Conservation (phyloP, 75 land plant genomes). For the Pseudotsuga menziesii region DNA sequence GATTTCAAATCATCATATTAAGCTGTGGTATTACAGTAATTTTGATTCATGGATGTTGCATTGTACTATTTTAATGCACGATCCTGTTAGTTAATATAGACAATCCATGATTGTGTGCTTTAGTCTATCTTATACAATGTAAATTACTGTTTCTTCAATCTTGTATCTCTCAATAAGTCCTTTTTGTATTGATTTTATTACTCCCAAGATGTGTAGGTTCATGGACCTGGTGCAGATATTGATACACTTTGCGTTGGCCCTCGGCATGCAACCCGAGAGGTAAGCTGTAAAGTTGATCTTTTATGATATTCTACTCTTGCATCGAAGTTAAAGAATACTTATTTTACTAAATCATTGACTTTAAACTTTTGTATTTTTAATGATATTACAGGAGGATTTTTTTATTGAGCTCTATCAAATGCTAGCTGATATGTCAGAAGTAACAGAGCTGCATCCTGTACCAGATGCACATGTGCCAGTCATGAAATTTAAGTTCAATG, state of each 20-base stretch:
- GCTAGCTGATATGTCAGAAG: constrained; percentile 83
- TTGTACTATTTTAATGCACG: neutral
- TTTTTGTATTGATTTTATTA: neutral
- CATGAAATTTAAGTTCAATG: constrained; percentile 85
- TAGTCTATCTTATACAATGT: neutral
- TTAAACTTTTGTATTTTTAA: neutral
- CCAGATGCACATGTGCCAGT: constrained; percentile 99
- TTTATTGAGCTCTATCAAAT: constrained; percentile 76
- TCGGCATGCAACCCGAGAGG: constrained; percentile 86
- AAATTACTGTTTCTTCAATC: neutral
- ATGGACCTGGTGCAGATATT: constrained; percentile 97
- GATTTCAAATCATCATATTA: neutral
- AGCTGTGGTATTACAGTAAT: neutral
- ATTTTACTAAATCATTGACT: too few relatives aligned
- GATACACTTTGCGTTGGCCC: constrained; percentile 98
- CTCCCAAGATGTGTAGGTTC: constrained; percentile 46
- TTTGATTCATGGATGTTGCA: neutral
- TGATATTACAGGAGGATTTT: constrained; percentile 73
- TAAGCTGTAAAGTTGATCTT: constrained; percentile 19
- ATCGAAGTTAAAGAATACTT: neutral
- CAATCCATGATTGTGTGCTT: neutral
- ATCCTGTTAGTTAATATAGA: too few relatives aligned
- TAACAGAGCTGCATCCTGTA: constrained; percentile 88
- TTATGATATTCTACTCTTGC: neutral
- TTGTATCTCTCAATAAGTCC: neutral